Evolutionary conservation across 129 eudicot species (phyloP), one percentile per base, ranked within the genome.

Genomic region (Sambucus nigra): DNA sequence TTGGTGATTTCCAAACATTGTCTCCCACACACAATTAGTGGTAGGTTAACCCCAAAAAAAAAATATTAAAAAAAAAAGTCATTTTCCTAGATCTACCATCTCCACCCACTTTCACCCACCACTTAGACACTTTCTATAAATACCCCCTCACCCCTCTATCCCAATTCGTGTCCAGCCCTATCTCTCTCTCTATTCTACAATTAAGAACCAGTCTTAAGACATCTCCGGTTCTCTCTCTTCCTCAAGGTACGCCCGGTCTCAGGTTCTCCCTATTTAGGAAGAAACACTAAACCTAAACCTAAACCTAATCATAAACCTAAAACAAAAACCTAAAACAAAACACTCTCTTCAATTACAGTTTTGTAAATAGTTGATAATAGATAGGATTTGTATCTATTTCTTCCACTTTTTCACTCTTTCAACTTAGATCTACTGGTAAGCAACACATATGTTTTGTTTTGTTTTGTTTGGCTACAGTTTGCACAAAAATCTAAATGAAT

Each of bases 121-220:
- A 20, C 20, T 12, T 20, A n/a, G n/a, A n/a, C n/a, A n/a, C n/a
- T n/a, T 18, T 53, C 55, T 73, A 73, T 78, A 73, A 69, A 26
- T 73, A 17, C 45, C 58, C 65, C 50, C 47, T 39, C 9, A 38
- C 13, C 32, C 57, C 27, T 56, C 4, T 59, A 44, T 49, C 39
- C 61, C 67, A 69, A 73, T 32, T 73, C 80, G 84, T 62, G 71
- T 69, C 76, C 53, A 41, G 71, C 82, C 66, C 53, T 41, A 25
- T 19, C 46, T 58, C 67, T 59, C 27, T 32, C 47, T 14, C 38
- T 18, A 57, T 16, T 15, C 41, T n/a, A 8, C 10, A 2, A 25
- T 1, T 9, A 40, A 52, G 25, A 53, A 54, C 55, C 31, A 31
- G 32, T 46, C 60, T 18, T 0, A 20, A 7, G 12, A 23, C 9